phyloP scores from a whole-genome alignment of 1,139 yeast genomes.

The Debaryomycetaceae sp. region DNA sequence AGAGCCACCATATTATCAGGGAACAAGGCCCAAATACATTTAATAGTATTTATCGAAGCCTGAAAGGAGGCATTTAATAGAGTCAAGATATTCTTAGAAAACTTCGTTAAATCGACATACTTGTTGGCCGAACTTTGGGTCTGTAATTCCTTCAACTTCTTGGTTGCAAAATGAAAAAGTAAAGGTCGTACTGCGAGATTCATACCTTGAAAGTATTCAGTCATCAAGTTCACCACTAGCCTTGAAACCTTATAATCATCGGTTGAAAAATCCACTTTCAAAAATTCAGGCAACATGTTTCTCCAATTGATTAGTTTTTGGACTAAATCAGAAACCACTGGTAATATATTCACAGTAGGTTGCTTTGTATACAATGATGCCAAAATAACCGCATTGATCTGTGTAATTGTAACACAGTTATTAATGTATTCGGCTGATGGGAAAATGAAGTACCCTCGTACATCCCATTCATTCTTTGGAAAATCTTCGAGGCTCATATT shows the following conservation, averaged over 20 bases:
- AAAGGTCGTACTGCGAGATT: conserved; percentile 80
- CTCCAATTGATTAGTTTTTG: conserved; percentile 72
- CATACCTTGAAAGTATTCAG: conserved; percentile 83
- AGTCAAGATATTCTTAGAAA: conserved; percentile 65
- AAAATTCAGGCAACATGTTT: conserved; percentile 57
- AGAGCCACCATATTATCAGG: conserved; percentile 78
- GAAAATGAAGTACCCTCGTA: conserved; percentile 59
- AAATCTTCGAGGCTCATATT: conserved; percentile 55
- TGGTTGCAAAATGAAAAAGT: conserved; percentile 72
- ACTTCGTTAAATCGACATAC: conserved; percentile 64
- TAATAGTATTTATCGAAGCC: conserved; percentile 75
- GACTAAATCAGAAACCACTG: conserved; percentile 69
- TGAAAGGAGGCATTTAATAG: conserved; percentile 77
- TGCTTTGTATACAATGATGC: conserved; percentile 73
- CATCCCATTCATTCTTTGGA: conserved; percentile 49
- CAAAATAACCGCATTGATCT: conserved; percentile 71
- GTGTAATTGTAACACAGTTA: conserved; percentile 78
- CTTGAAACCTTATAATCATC: conserved; percentile 59
- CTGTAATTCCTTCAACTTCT: conserved; percentile 56
- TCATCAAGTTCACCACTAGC: conserved; percentile 71
- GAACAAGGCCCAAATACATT: conserved; percentile 68
- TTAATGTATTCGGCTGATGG: conserved; percentile 79
- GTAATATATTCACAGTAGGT: conserved; percentile 69
- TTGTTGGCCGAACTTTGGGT: conserved; percentile 40
- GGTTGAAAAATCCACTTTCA: conserved; percentile 60